These are phyloP conservation scores for Amanita exitialis DNA, from an alignment of 768 basidiomycete species.

Conservation along the genomic window DNA sequence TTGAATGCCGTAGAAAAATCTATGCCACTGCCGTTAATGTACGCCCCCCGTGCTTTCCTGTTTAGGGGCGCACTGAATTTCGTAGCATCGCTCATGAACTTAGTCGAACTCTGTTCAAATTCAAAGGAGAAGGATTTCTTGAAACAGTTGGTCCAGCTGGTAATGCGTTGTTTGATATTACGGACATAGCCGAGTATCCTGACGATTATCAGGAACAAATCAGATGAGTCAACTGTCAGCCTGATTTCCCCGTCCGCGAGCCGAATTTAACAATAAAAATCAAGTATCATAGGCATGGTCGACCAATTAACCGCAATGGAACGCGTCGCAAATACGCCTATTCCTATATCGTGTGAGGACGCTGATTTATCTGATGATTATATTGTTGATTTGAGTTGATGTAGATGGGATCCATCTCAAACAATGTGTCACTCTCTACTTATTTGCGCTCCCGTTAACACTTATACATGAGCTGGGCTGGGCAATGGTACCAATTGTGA, in stretches of 20 bases:
- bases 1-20: slow-evolving; percentile 46
- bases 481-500: slow-evolving; percentile 78
- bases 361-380: neutral
- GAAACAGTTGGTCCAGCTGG: slow-evolving; percentile 89
- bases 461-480: slow-evolving; percentile 77
- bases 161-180: slow-evolving; percentile 16
- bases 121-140: slow-evolving; percentile 71
- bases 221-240: slow-evolving; percentile 60
- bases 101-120: slow-evolving; percentile 54
- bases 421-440: slow-evolving; percentile 90
- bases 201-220: slow-evolving; percentile 50
- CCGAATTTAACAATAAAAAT: slow-evolving; percentile 2
- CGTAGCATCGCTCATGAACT: slow-evolving; percentile 77
- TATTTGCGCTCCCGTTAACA: slow-evolving; percentile 84
- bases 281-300: slow-evolving; percentile 56
- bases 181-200: neutral
- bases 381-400: neutral
- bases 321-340: slow-evolving; percentile 82
- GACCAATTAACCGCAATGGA: slow-evolving; percentile 85
- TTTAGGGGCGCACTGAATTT: neutral
- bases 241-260: neutral
- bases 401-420: slow-evolving; percentile 84
- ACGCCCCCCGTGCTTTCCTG: slow-evolving; percentile 12
- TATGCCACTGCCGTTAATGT: slow-evolving; percentile 79
- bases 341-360: slow-evolving; percentile 60